Evolutionary conservation across 192 early-diverging fungal species (phyloP).

Genomic region (Mortierella claussenii): DNA sequence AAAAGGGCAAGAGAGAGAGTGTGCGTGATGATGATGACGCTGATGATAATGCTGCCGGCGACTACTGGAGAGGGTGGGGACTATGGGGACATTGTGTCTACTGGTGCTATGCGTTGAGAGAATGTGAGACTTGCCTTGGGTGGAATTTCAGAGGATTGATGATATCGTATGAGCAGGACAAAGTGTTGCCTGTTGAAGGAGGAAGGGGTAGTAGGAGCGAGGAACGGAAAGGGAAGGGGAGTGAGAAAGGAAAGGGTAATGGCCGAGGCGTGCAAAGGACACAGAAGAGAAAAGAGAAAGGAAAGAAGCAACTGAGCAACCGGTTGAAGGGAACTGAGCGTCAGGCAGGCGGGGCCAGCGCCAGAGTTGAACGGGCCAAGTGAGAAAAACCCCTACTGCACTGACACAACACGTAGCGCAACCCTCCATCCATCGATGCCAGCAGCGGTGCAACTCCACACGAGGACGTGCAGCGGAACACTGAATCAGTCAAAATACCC

Average conservation of each 20-base stretch:
- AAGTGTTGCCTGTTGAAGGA: slow-evolving; percentile 32
- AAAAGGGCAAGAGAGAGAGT: background rate
- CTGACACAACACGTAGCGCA: no score
- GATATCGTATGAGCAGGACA: background rate
- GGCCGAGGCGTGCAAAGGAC: no score
- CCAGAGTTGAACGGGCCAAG: no score
- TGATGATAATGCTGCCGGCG: background rate
- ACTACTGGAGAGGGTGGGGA: background rate
- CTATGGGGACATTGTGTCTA: no score
- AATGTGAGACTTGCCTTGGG: slow-evolving; percentile 25
- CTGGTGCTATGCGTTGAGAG: background rate
- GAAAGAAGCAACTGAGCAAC: background rate
- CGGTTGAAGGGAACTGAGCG: background rate
- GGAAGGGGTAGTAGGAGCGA: slow-evolving; percentile 19
- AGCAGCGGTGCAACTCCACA: background rate
- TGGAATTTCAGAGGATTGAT: slow-evolving; percentile 8
- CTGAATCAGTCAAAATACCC: no score
- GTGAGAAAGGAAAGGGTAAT: slow-evolving; percentile 3
- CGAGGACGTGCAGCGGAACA: no score
- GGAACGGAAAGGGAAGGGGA: background rate
- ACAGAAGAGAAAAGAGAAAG: background rate
- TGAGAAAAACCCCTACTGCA: no score
- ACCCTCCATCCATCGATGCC: background rate
- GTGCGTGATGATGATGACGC: background rate
- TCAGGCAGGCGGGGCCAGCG: background rate